A percentile compares a stretch with the other conserved stretches of the same genome.
Conservation (phyloP, 306 rosid genomes). For the Glycine tomentella region DNA sequence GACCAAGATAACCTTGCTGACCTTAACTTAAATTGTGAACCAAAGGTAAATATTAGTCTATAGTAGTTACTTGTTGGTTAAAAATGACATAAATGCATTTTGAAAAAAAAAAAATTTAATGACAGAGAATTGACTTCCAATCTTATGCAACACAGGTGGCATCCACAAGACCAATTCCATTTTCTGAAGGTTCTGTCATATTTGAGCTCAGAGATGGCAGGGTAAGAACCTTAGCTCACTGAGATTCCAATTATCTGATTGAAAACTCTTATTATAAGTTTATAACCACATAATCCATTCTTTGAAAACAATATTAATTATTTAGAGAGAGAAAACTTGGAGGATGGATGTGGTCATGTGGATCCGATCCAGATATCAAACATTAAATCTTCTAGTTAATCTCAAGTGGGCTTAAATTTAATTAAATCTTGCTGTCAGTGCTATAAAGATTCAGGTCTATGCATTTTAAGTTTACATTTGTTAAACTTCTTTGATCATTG, state of each 20-base stretch:
- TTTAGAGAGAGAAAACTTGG: constrained; percentile 5
- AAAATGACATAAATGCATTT: neutral
- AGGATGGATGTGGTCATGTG: neutral
- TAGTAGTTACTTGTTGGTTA: neutral
- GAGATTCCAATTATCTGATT: constrained; percentile 21
- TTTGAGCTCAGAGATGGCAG: constrained; percentile 93
- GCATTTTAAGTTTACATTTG: neutral
- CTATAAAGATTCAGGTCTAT: neutral
- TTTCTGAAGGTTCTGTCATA: constrained; percentile 73
- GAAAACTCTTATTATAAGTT: constrained; percentile 8
- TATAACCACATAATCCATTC: neutral
- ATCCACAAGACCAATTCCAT: constrained; percentile 79
- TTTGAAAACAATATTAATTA: neutral
- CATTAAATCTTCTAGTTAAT: neutral
- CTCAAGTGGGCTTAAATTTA: neutral
- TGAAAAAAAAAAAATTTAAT: neutral
- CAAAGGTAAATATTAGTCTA: constrained; percentile 61
- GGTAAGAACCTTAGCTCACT: constrained; percentile 61
- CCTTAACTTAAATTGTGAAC: constrained; percentile 58
- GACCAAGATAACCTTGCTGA: constrained; percentile 43
- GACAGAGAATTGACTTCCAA: constrained; percentile 8
- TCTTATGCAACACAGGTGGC: constrained; percentile 68
- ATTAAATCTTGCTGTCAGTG: neutral
- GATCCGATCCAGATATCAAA: constrained; percentile 8
- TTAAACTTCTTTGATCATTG: neutral